phyloP scores from a whole-genome alignment of 148 eudicot species.

The Amaranthus palmeri region DNA sequence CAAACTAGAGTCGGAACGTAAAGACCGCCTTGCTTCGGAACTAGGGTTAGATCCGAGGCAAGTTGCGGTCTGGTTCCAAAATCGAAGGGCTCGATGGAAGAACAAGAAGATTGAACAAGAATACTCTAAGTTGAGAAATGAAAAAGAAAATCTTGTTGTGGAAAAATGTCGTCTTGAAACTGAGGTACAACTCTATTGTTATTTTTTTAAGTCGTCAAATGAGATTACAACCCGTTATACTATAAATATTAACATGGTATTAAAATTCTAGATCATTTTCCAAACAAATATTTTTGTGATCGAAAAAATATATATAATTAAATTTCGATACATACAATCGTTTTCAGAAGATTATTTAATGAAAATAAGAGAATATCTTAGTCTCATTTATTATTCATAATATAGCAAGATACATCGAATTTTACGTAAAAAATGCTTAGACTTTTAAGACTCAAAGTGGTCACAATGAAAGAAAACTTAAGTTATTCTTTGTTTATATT shows the following conservation, averaged over 20 bases:
- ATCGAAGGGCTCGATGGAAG: conserved; percentile 91
- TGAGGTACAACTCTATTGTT: conserved; percentile 39
- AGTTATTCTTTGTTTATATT: too few species aligned
- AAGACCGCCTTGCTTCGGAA: conserved; percentile 70
- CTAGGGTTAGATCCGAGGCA: conserved; percentile 82
- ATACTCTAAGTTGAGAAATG: conserved; percentile 50
- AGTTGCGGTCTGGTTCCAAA: conserved; percentile 98
- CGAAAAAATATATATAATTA: not conserved
- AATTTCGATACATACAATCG: not conserved
- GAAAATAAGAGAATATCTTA: too few species aligned
- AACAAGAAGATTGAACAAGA: conserved; percentile 78
- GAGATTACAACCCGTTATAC: too few species aligned
- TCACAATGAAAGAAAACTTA: too few species aligned
- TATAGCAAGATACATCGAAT: too few species aligned
- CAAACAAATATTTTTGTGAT: too few species aligned
- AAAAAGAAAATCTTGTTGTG: conserved; percentile 42
- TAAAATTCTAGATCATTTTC: too few species aligned
- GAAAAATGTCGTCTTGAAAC: conserved; percentile 74
- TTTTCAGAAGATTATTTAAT: too few species aligned
- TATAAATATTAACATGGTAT: too few species aligned
- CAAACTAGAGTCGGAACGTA: conserved; percentile 78
- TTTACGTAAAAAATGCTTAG: too few species aligned
- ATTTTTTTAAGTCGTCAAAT: not conserved
- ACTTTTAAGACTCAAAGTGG: too few species aligned
- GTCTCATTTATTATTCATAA: too few species aligned